These are phyloP conservation scores for Allomyces javanicus DNA, from an alignment of 192 early-diverging fungal species.

Conservation along the genomic window DNA sequence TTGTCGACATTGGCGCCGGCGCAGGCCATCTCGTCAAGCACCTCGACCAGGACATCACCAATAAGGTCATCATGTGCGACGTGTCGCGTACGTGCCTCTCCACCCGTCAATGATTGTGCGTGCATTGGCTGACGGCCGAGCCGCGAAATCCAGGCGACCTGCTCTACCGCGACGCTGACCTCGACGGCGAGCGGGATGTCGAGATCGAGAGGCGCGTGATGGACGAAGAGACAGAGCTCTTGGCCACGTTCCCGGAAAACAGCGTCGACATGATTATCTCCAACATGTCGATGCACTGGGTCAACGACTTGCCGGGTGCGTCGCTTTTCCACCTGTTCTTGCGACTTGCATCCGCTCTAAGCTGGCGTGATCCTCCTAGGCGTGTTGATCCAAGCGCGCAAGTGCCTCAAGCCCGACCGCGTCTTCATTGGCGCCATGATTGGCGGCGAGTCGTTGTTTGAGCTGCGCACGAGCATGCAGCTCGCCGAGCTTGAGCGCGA, in stretches of 20 bases:
- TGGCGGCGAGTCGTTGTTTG: slow-evolving; percentile 91
- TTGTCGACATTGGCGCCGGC: slow-evolving; percentile 78
- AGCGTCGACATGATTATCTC: slow-evolving; percentile 75
- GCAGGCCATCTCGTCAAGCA: slow-evolving; percentile 72
- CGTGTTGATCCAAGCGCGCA: slow-evolving; percentile 62
- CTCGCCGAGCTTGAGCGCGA: slow-evolving; percentile 79
- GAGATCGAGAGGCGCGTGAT: slow-evolving; percentile 53
- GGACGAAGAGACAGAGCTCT: slow-evolving; percentile 47
- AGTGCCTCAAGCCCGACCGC: slow-evolving; percentile 72
- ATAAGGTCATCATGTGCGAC: slow-evolving; percentile 73
- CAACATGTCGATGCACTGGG: slow-evolving; percentile 77
- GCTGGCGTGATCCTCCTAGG: slow-evolving; percentile 8
- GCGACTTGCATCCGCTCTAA: neutral
- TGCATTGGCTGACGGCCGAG: slow-evolving; percentile 8
- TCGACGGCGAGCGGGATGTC: slow-evolving; percentile 16
- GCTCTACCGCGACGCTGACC: slow-evolving; percentile 18
- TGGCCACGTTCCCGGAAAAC: slow-evolving; percentile 56
- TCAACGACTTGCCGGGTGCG: slow-evolving; percentile 76
- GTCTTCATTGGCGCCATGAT: slow-evolving; percentile 85
- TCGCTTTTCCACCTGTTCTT: neutral
- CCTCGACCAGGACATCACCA: slow-evolving; percentile 58
- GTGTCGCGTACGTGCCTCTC: slow-evolving; percentile 31
- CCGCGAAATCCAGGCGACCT: neutral
- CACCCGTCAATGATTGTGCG: neutral
- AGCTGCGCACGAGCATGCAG: slow-evolving; percentile 71